A percentile compares a stretch with the other conserved stretches of the same genome.
phyloP scores from a whole-genome alignment of 495 filamentous ascomycete species.

The Xylaria palmicola region DNA sequence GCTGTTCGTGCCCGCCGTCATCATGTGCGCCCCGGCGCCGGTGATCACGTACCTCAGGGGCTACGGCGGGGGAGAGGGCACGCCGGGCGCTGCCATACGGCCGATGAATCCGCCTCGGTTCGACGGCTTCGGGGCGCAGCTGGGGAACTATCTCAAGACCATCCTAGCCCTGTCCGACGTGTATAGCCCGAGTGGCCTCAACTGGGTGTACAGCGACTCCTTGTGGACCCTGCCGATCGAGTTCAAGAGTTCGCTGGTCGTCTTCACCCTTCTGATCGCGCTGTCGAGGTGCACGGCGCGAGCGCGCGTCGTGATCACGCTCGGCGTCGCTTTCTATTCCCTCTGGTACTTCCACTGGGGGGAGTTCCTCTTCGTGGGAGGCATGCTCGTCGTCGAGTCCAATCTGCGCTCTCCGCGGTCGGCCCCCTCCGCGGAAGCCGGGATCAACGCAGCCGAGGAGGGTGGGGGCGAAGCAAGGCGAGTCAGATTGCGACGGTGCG shows the following conservation, averaged over 20 bases:
- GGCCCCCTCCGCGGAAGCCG: no score
- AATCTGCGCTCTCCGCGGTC: background rate
- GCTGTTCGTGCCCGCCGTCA: conserved; percentile 40
- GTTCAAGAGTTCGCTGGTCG: conserved; percentile 44
- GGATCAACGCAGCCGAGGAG: no score
- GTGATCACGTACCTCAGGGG: conserved; percentile 5
- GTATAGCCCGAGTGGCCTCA: background rate
- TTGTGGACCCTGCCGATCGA: conserved; percentile 45
- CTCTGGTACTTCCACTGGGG: conserved; percentile 14
- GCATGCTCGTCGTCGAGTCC: conserved; percentile 11
- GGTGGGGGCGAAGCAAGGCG: background rate
- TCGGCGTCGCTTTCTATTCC: conserved; percentile 7
- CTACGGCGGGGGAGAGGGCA: background rate
- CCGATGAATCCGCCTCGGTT: conserved; percentile 9
- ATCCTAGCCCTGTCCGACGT: background rate
- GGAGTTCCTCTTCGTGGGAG: conserved; percentile 16
- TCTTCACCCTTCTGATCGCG: conserved; percentile 45
- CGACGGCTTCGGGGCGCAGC: conserved; percentile 5
- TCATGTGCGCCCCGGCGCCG: conserved; percentile 10
- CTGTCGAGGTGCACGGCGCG: conserved; percentile 33
- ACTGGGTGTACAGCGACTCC: conserved; percentile 34
- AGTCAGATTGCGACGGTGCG: background rate
- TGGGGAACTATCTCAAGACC: background rate
- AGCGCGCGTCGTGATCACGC: conserved; percentile 23
- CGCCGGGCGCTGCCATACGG: background rate